Evolutionary conservation across 78 protist genomes (phyloP).

Genomic region (Cyanophora paradoxa): DNA sequence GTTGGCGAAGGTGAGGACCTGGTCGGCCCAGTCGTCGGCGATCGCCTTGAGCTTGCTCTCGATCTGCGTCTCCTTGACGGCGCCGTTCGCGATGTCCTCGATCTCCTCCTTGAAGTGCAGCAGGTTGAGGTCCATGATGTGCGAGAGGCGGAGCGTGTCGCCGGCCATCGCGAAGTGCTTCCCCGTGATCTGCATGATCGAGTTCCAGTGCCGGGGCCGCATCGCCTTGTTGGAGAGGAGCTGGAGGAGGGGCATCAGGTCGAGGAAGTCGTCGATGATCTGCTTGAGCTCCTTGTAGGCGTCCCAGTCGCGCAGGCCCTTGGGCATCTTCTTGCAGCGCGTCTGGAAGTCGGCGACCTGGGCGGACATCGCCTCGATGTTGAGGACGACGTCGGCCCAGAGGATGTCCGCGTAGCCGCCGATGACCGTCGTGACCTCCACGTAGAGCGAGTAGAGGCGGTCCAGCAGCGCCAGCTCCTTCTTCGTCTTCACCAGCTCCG

Average conservation of each 20-base stretch:
- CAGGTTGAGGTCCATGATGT: constrained; percentile 39
- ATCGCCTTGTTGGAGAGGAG: constrained; percentile 27
- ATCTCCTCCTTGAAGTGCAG: constrained; percentile 52
- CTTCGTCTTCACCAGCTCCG: constrained; percentile 40
- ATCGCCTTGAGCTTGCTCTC: constrained; percentile 23
- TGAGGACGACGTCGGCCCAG: constrained; percentile 38
- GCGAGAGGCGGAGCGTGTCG: constrained; percentile 42
- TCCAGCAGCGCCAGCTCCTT: constrained; percentile 61
- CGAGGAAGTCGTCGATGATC: constrained; percentile 44
- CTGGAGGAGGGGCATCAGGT: constrained; percentile 44
- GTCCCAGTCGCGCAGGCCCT: constrained; percentile 37
- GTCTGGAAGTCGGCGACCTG: constrained; percentile 21
- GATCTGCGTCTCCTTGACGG: constrained; percentile 32
- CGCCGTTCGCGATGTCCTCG: constrained; percentile 50
- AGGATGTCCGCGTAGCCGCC: constrained; percentile 20
- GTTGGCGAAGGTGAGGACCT: constrained; percentile 22
- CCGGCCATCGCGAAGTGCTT: constrained; percentile 15
- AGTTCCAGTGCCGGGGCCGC: constrained; percentile 66
- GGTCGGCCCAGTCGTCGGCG: constrained; percentile 43
- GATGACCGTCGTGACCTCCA: constrained; percentile 26
- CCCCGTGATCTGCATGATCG: constrained; percentile 20
- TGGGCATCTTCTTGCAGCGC: constrained; percentile 14
- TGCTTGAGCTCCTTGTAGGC: constrained; percentile 39
- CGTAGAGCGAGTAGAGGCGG: constrained; percentile 57
- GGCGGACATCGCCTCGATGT: constrained; percentile 23